Evolutionary conservation across 1,284 basidiomycete species (phyloP), one percentile per base, ranked within the genome.

Genomic region (Rhodofomes roseus): DNA sequence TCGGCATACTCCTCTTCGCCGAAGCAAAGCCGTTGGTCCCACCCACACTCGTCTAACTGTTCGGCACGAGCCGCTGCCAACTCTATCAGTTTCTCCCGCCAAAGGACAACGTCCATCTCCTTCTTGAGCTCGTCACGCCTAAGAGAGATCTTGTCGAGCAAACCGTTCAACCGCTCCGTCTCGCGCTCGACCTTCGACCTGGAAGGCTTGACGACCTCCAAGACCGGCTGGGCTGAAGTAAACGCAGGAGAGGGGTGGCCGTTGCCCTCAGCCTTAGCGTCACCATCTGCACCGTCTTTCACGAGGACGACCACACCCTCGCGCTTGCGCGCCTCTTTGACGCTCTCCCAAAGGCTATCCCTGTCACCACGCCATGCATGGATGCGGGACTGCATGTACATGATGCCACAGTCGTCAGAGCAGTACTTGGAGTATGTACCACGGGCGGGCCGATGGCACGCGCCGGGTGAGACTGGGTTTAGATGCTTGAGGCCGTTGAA

Each of bases 391-490:
- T 82, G 81, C 83, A 90, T 85, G 69, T 80, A 86, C 65, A 80
- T 81, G 61, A 89, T 74, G 16, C 91, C 90, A 65, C 90, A 93
- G 62, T 87, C 87, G 55, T 90, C 85, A 2, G 90, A 92, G 68
- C 90, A 93, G 68, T 91, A 95, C 72, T 94, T 94, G 18, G 91
- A 93, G 65, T 92, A 85, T 8, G 81, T 83, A 20, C 89, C 87
- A 16, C 89, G 86, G 12, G 88, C 84, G 11, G 92, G 87, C 63
- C 86, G 88, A 70, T 88, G 89, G 68, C 92, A 95, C 4, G 89
- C 84, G 55, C 79, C 77, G 0, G 83, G 66, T 3, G 86, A 89
- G 12, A 74, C 75, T 9, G 88, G 85, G 63, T 85, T 74, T 1
- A 80, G 74, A 61, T 89, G 83, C 39, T 81, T 77, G 18, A 88